These are phyloP conservation scores for Lepraria neglecta DNA, from an alignment of 495 filamentous ascomycete species.

Conservation along the genomic window DNA sequence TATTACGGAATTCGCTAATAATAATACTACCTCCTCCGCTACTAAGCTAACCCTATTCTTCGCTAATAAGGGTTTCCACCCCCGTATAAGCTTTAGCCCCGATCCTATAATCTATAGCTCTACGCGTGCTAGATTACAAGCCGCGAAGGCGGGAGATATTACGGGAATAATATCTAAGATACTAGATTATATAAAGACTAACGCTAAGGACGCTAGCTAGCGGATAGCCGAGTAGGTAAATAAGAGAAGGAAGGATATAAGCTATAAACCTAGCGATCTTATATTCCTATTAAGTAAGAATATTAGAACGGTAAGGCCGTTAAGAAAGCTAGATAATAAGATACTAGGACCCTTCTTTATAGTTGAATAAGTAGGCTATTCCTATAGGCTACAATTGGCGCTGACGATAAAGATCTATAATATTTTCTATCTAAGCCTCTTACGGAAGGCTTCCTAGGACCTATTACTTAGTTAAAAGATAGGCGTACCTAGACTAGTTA, in stretches of 20 bases:
- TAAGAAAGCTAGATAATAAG: neutral
- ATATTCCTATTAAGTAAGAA: neutral
- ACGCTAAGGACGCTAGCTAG: neutral
- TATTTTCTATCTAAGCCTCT: neutral
- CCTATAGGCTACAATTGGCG: neutral
- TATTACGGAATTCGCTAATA: conserved; percentile 28
- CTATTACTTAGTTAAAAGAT: neutral
- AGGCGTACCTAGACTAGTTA: neutral
- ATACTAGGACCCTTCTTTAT: neutral
- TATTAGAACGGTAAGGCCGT: neutral
- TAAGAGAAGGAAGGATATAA: neutral
- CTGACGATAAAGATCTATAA: neutral
- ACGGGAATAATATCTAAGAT: neutral
- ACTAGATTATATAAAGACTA: neutral
- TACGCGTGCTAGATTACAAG: neutral
- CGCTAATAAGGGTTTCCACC: conserved; percentile 21
- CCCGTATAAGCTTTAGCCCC: conserved; percentile 18
- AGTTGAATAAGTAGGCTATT: neutral
- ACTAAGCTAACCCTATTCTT: too few species aligned
- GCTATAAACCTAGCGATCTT: neutral
- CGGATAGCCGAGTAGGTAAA: neutral
- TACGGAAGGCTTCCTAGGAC: neutral
- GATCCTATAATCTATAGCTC: neutral
- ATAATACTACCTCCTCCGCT: too few species aligned
- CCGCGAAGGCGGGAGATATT: neutral